Conservation (phyloP, 495 filamentous ascomycete species). For the Aspergillus ellipticus region DNA sequence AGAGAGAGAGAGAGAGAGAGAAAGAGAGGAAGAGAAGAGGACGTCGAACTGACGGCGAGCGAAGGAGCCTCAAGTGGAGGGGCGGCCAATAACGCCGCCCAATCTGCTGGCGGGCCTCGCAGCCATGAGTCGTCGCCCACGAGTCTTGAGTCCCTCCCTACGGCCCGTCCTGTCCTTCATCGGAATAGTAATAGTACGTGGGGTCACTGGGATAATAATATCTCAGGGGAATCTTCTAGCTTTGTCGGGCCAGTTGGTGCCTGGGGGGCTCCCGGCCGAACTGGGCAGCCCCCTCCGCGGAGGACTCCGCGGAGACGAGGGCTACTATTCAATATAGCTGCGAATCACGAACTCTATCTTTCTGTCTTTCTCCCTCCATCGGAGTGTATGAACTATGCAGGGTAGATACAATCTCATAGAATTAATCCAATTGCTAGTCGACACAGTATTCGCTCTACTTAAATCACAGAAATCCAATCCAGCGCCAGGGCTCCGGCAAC, state of each 20-base stretch:
- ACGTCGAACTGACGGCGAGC: background rate
- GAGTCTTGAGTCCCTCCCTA: too few relatives aligned
- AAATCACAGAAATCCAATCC: background rate
- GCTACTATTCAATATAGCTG: too few relatives aligned
- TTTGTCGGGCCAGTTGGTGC: too few relatives aligned
- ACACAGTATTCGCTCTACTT: background rate
- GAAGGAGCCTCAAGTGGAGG: background rate
- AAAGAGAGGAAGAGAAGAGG: conserved; percentile 28
- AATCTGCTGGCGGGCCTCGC: background rate
- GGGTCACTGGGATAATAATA: too few relatives aligned
- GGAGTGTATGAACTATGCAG: background rate
- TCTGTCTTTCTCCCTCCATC: background rate
- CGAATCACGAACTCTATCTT: too few relatives aligned
- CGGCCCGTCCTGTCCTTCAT: too few relatives aligned
- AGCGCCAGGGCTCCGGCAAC: background rate
- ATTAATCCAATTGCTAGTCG: background rate
- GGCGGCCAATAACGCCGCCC: background rate
- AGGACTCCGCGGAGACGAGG: too few relatives aligned
- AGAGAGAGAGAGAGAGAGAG: conserved; percentile 1
- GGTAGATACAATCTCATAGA: too few relatives aligned
- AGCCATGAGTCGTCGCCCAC: background rate
- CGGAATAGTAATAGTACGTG: too few relatives aligned
- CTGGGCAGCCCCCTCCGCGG: too few relatives aligned
- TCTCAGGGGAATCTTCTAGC: too few relatives aligned
- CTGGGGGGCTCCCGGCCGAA: too few relatives aligned